Evolutionary conservation across 176 grass and related monocot species (phyloP), one percentile per base, ranked within the genome.

Genomic region (Elaeis guineensis): DNA sequence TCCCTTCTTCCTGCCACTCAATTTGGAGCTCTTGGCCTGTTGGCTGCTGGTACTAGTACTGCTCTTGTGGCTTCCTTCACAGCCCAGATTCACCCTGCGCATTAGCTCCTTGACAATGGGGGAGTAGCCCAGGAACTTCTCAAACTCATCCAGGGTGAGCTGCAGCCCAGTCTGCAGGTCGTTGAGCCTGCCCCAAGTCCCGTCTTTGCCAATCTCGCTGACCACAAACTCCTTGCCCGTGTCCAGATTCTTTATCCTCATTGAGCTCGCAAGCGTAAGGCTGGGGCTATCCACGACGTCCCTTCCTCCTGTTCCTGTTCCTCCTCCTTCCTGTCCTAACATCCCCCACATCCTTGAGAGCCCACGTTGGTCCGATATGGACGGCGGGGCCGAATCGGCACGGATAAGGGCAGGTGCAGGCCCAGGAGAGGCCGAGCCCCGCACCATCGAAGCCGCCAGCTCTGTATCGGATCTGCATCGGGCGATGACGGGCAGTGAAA

Each of bases 71-170:
- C 6, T 9, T 35, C 62, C 16, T 51, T 28, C 58, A 56, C 55
- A 5, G 69, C 50, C 72, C 75, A 69, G 71, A 35, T 86, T 88
- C 54, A 50, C 80, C 12, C 83, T 63, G 15, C 54, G 78, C 65
- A 95, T 84, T 0, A 84, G 57, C 73, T 95, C 69, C 75, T 73
- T 90, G 51, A 90, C 69, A 2, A 90, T 52, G 17, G 77, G 72
- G 56, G 86, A 67, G 73, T 70, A 54, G 23, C 77, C 68, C 44
- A 79, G 66, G 69, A 78, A 79, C 61, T 61, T 76, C 50, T 89
- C 63, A 8, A 89, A 76, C 17, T 95, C 79, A 6, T 80, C 70
- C 0, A 67, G 15, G 30, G 64, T 83, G 32, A 78, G 20, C 62
- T 83, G 79, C 62, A 51, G 35, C 16, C 82, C 59, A 6, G 53